Conservation (phyloP, 2,329 filamentous ascomycete species). For the Teratosphaeria epicoccoides region DNA sequence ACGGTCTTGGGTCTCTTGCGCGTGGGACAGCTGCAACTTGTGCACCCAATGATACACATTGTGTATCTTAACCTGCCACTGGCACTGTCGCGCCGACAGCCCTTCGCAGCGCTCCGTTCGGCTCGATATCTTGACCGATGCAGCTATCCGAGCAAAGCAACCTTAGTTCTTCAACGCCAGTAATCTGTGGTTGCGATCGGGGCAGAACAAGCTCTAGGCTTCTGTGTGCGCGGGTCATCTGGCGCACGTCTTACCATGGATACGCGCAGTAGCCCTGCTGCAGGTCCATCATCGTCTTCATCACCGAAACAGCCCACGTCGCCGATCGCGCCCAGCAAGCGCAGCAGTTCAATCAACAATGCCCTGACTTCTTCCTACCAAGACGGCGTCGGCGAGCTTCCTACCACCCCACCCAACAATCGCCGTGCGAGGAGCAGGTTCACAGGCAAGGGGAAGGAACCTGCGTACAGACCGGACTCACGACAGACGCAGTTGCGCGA, state of each 20-base stretch:
- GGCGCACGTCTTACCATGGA: conserved; percentile 1
- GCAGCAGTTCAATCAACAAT: conserved; percentile 7
- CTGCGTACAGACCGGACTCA: conserved; percentile 2
- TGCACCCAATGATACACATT: neutral
- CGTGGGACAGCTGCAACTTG: neutral
- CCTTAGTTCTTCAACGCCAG: neutral
- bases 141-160: neutral
- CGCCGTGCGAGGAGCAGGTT: neutral
- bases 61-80: neutral
- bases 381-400: conserved; percentile 4
- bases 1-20: neutral
- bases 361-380: conserved; percentile 4
- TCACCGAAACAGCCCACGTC: conserved; percentile 1
- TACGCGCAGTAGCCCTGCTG: conserved; percentile 1
- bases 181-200: neutral
- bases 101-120: neutral
- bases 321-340: conserved; percentile 3
- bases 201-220: neutral
- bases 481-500: conserved; percentile 3
- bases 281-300: neutral
- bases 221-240: neutral
- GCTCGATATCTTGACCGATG: neutral
- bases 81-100: neutral
- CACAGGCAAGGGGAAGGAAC: conserved; percentile 10
- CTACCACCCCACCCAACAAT: conserved; percentile 5